Evolutionary conservation across 352 stramenopile species (phyloP), one percentile per base, ranked within the genome.

Genomic region (Phytophthora tubulina): DNA sequence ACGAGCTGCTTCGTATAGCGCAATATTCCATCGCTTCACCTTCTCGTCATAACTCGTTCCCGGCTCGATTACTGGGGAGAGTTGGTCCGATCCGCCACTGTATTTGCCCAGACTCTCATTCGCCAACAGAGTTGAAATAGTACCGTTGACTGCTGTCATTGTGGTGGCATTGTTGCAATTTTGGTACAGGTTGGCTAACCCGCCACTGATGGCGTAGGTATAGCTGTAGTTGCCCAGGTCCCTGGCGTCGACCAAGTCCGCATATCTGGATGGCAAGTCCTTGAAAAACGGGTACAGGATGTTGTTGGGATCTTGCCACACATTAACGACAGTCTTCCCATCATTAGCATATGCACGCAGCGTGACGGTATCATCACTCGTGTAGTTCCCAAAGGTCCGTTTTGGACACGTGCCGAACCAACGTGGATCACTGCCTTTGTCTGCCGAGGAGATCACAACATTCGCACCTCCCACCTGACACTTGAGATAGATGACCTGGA

Each of bases 201-300:
- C 72, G 2, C 81, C 81, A 9, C 68, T 82, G 49, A 89, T 69
- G 3, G 76, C 45, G 74, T 93, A 91, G 36, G 79, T 76, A 76
- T 91, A 92, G 67, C 76, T 91, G 73, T 91, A 85, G 17, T 72
- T 53, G 3, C 78, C 78, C 27, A 91, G 57, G 45, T 87, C 77
- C 46, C 80, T 86, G 9, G 72, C 75, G 44, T 90, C 85, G 1
- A 87, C 59, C 46, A 84, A 85, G n/a, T 83, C 73, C 0, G 30
- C 51, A 63, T 80, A 88, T 9, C 49, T 80, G 15, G 31, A 59
- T 0, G 85, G 85, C 0, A 93, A 38, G 48, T 85, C 78, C 39
- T 91, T 89, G 63, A 93, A 93, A 74, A 86, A 93, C 33, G 63
- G 75, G 54, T 89, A 89, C 13, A 91, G 58, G 7, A 76, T 76